phyloP scores from a whole-genome alignment of 352 stramenopile species.

The Globisporangium perplexum region DNA sequence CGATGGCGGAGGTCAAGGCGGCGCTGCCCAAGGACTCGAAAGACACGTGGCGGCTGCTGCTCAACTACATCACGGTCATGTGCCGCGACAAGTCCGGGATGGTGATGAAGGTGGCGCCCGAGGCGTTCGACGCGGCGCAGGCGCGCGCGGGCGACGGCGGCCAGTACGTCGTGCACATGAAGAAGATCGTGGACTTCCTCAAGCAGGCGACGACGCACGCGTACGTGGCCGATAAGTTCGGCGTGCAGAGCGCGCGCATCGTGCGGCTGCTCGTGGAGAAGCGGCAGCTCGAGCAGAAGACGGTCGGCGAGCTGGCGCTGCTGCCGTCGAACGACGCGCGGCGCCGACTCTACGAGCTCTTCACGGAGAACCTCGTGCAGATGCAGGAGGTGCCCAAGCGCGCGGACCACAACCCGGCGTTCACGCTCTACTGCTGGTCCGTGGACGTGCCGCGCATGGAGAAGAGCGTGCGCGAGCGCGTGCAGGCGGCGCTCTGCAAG shows the following conservation, averaged over 20 bases:
- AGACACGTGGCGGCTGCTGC: slow-evolving; percentile 76
- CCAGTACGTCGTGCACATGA: slow-evolving; percentile 88
- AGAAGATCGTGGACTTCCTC: slow-evolving; percentile 82
- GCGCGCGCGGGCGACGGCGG: slow-evolving; percentile 62
- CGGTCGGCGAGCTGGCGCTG: slow-evolving; percentile 76
- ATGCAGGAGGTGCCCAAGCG: slow-evolving; percentile 87
- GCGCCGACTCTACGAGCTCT: slow-evolving; percentile 78
- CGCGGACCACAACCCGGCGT: slow-evolving; percentile 84
- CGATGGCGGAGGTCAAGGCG: slow-evolving; percentile 59
- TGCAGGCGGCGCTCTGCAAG: slow-evolving; percentile 68
- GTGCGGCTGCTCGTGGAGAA: slow-evolving; percentile 83
- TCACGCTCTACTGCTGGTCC: slow-evolving; percentile 85
- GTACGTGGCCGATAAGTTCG: slow-evolving; percentile 80
- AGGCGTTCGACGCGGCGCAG: slow-evolving; percentile 61
- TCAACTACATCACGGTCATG: slow-evolving; percentile 89
- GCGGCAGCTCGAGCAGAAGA: slow-evolving; percentile 84
- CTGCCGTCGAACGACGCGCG: slow-evolving; percentile 78
- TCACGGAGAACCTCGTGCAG: slow-evolving; percentile 66
- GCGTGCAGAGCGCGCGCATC: slow-evolving; percentile 76
- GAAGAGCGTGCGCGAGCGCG: slow-evolving; percentile 45
- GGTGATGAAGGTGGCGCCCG: slow-evolving; percentile 74
- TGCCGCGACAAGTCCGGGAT: slow-evolving; percentile 87
- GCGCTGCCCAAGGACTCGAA: slow-evolving; percentile 69
- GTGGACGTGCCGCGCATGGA: slow-evolving; percentile 71
- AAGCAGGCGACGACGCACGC: slow-evolving; percentile 72